Percentiles rank a stretch among this genome's conserved stretches.
phyloP scores from a whole-genome alignment of 2,329 filamentous ascomycete species.

The Aspergillus pseudonomiae region DNA sequence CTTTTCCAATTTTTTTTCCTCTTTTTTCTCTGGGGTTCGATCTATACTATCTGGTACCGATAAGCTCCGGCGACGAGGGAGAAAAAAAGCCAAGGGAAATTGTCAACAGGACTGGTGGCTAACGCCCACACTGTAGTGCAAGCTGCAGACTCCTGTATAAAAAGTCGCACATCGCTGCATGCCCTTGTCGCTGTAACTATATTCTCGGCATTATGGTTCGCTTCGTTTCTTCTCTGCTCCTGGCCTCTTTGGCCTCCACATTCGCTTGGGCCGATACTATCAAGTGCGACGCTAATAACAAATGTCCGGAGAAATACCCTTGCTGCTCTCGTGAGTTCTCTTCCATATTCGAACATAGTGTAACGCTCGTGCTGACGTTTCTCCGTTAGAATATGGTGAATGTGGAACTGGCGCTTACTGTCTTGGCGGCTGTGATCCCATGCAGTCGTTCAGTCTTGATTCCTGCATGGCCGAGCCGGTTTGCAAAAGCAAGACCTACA shows the following conservation, averaged over 20 bases:
- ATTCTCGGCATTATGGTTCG: slow-evolving; percentile 38
- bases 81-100: not conserved
- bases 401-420: slow-evolving; percentile 95
- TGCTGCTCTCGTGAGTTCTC: slow-evolving; percentile 75
- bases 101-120: not conserved
- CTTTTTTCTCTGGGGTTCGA: not conserved
- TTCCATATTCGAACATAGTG: not conserved
- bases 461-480: slow-evolving; percentile 83
- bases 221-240: slow-evolving; percentile 34
- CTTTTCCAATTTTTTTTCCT: not conserved
- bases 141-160: slow-evolving; percentile 18
- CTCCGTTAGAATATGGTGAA: slow-evolving; percentile 75
- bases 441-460: slow-evolving; percentile 78
- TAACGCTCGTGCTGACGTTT: slow-evolving; percentile 11
- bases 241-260: slow-evolving; percentile 39
- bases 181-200: slow-evolving; percentile 18
- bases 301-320: slow-evolving; percentile 72
- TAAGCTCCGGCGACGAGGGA: not conserved
- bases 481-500: slow-evolving; percentile 74
- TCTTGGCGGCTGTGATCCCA: slow-evolving; percentile 90
- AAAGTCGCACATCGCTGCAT: slow-evolving; percentile 18
- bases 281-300: slow-evolving; percentile 48
- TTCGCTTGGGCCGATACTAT: slow-evolving; percentile 33
- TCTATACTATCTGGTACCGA: not conserved
- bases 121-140: slow-evolving; percentile 3